phyloP scores from a whole-genome alignment of 495 filamentous ascomycete species.

The Thozetella sp. region DNA sequence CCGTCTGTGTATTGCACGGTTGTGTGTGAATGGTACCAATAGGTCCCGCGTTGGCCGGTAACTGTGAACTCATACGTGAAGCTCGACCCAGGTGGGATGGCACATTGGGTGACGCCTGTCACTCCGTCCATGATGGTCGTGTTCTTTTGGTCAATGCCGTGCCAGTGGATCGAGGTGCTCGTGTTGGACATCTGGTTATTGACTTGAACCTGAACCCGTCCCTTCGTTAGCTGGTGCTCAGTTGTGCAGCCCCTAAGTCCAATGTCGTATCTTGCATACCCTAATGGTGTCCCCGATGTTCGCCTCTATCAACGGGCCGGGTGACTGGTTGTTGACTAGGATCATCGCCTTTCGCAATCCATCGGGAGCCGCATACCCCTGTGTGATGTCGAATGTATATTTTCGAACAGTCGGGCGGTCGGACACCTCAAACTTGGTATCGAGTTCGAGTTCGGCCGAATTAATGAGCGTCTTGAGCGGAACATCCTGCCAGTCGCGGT shows the following conservation, averaged over 20 bases:
- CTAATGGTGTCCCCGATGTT: constrained; percentile 44
- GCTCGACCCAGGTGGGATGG: constrained; percentile 20
- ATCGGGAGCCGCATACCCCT: constrained; percentile 40
- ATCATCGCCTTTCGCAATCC: constrained; percentile 51
- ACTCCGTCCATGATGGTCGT: constrained; percentile 28
- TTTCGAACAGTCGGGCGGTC: constrained; percentile 13
- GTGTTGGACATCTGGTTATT: constrained; percentile 21
- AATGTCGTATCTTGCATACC: constrained; percentile 17
- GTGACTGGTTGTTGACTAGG: constrained; percentile 50
- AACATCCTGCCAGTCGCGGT: not conserved
- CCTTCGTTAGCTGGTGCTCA: not conserved
- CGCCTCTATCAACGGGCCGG: constrained; percentile 52
- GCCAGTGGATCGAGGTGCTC: constrained; percentile 29
- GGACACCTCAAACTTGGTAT: constrained; percentile 17
- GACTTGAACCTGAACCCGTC: constrained; percentile 14
- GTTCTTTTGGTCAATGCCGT: constrained; percentile 25
- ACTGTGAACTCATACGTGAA: constrained; percentile 28
- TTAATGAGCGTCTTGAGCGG: constrained; percentile 19
- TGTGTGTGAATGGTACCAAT: constrained; percentile 29
- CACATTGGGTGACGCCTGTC: constrained; percentile 22
- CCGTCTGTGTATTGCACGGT: constrained; percentile 25
- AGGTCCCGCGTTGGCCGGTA: constrained; percentile 23
- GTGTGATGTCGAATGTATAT: constrained; percentile 24
- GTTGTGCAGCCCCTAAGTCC: not conserved
- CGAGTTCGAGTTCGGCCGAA: constrained; percentile 21